A percentile compares a stretch with the other conserved stretches of the same genome.
Conservation (phyloP, 805 yeast species). For the Zygosaccharomyces bisporus region DNA sequence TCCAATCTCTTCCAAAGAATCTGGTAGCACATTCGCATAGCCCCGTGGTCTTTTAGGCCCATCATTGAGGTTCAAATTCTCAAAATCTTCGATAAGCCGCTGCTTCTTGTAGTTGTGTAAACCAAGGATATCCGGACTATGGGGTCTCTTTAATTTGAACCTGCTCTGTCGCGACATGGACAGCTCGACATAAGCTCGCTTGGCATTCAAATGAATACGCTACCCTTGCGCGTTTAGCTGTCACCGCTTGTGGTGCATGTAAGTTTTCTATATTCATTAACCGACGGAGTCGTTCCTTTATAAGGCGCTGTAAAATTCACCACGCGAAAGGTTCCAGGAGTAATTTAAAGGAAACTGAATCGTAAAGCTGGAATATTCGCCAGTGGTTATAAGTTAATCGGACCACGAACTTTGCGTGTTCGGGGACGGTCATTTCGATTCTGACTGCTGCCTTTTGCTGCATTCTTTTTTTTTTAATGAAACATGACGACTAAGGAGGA, state of each 20-base stretch:
- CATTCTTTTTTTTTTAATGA: background rate
- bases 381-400: background rate
- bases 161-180: slow-evolving; percentile 1
- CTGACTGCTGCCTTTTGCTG: background rate
- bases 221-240: background rate
- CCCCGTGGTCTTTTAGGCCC: slow-evolving; percentile 10
- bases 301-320: background rate
- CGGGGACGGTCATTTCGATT: background rate
- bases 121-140: slow-evolving; percentile 27
- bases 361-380: background rate
- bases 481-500: slow-evolving; percentile 12
- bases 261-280: background rate
- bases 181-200: background rate
- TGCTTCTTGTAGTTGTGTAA: slow-evolving; percentile 35
- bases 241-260: background rate
- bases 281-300: background rate
- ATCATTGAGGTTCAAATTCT: slow-evolving; percentile 20
- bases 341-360: background rate
- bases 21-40: background rate
- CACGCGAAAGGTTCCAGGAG: background rate
- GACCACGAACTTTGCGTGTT: background rate
- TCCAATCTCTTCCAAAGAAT: slow-evolving; percentile 2
- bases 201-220: background rate
- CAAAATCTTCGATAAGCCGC: slow-evolving; percentile 34
- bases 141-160: slow-evolving; percentile 29